Evolutionary conservation across 495 filamentous ascomycete genomes (phyloP).

Genomic region (Neurospora cerealis): DNA sequence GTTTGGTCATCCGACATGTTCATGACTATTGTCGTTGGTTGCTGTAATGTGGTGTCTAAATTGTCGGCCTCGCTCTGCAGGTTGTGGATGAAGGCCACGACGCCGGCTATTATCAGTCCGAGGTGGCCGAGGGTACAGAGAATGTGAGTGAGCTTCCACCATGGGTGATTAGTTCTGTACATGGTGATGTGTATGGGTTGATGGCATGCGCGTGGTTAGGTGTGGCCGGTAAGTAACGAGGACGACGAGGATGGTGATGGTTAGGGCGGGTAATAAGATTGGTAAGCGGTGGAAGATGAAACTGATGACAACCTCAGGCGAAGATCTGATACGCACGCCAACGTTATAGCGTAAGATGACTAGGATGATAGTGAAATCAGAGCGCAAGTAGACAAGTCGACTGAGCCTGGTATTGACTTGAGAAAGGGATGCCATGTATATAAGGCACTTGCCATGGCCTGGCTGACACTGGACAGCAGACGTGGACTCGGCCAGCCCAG

Average conservation of each 20-base stretch:
- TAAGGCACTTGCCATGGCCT: background rate
- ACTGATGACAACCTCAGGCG: background rate
- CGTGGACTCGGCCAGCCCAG: background rate
- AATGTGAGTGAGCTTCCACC: constrained; percentile 20
- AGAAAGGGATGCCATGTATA: background rate
- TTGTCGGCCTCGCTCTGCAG: background rate
- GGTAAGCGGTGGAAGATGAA: background rate
- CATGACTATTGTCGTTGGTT: background rate
- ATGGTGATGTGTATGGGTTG: constrained; percentile 3
- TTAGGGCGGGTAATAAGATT: background rate
- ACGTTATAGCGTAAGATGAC: background rate
- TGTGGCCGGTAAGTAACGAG: background rate
- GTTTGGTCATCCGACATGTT: background rate
- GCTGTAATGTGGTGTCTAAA: background rate
- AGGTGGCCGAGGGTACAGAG: constrained; percentile 18
- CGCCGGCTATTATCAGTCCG: constrained; percentile 10
- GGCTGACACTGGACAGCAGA: background rate
- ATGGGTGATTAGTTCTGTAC: constrained; percentile 19
- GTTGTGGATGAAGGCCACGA: constrained; percentile 15
- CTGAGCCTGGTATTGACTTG: background rate
- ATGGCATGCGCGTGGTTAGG: background rate
- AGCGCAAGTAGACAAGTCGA: background rate
- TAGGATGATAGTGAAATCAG: background rate
- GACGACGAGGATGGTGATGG: background rate
- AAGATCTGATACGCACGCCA: background rate